A percentile compares a stretch with the other conserved stretches of the same genome.
Evolutionary conservation across 1,284 basidiomycete genomes (phyloP).

Genomic region (Pseudozyma pruni): DNA sequence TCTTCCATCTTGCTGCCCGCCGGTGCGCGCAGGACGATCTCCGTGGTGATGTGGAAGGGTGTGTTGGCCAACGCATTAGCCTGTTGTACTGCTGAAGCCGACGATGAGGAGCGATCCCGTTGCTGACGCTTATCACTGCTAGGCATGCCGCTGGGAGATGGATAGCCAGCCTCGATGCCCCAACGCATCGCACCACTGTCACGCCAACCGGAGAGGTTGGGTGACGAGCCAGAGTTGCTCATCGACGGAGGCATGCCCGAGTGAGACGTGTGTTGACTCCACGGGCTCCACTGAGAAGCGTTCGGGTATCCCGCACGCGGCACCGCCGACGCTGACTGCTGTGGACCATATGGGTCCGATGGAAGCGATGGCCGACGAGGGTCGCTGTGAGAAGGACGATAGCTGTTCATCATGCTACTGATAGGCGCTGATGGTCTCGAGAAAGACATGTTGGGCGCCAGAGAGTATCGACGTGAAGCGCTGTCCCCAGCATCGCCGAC

Average conservation of each 20-base stretch:
- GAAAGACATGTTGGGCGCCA: slow-evolving; percentile 39
- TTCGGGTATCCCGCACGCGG: slow-evolving; percentile 18
- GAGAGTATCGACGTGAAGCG: slow-evolving; percentile 36
- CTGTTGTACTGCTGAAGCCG: slow-evolving; percentile 36
- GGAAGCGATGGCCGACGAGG: slow-evolving; percentile 45
- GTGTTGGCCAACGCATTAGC: slow-evolving; percentile 44
- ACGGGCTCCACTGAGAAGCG: slow-evolving; percentile 29
- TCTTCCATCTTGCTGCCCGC: slow-evolving; percentile 51
- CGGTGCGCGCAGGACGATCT: slow-evolving; percentile 52
- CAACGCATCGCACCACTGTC: slow-evolving; percentile 28
- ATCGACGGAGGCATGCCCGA: slow-evolving; percentile 20
- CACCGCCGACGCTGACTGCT: slow-evolving; percentile 18
- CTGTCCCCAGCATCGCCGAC: slow-evolving; percentile 20
- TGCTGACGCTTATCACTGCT: slow-evolving; percentile 38
- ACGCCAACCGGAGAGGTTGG: slow-evolving; percentile 31
- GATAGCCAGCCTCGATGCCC: slow-evolving; percentile 25
- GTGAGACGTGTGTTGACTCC: slow-evolving; percentile 20
- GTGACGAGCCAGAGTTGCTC: slow-evolving; percentile 20
- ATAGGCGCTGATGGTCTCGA: slow-evolving; percentile 42
- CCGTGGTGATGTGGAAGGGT: slow-evolving; percentile 48
- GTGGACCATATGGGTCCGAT: slow-evolving; percentile 23
- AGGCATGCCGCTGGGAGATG: slow-evolving; percentile 33
- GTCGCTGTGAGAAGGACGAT: slow-evolving; percentile 30
- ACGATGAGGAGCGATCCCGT: slow-evolving; percentile 36
- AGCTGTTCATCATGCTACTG: slow-evolving; percentile 43